These are phyloP conservation scores for Quillaja saponaria DNA, from an alignment of 306 rosid species.

Conservation along the genomic window DNA sequence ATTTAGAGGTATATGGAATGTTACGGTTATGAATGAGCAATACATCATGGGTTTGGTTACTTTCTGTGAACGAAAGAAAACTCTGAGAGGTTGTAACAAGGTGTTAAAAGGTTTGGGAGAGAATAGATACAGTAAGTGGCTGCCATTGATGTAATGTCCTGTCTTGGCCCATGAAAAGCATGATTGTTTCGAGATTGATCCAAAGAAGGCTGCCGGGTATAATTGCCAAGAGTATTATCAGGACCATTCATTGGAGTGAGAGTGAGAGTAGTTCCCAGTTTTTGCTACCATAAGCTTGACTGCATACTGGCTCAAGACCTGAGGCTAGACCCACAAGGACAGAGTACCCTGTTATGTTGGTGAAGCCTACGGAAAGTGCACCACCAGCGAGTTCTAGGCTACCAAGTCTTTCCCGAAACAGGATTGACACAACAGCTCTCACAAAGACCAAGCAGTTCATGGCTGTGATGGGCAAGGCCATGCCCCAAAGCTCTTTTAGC, in stretches of 20 bases:
- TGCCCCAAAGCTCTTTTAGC: conserved; percentile 70
- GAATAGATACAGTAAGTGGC: conserved; percentile 70
- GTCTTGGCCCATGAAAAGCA: conserved; percentile 82
- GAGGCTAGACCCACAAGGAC: conserved; percentile 83
- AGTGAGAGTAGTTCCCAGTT: conserved; percentile 73
- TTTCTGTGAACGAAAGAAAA: conserved; percentile 66
- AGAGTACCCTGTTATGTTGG: conserved; percentile 98
- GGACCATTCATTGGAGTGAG: conserved; percentile 81
- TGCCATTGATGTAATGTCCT: conserved; percentile 64
- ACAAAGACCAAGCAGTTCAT: conserved; percentile 72
- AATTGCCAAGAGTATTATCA: conserved; percentile 62
- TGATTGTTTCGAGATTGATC: conserved; percentile 69
- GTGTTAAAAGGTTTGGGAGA: conserved; percentile 76
- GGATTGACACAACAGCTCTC: conserved; percentile 70
- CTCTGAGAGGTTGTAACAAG: conserved; percentile 70
- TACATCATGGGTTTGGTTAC: conserved; percentile 91
- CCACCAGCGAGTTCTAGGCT: conserved; percentile 96
- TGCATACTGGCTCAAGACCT: conserved; percentile 88
- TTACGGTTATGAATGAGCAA: conserved; percentile 71
- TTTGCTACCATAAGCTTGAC: conserved; percentile 83
- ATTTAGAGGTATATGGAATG: conserved; percentile 72
- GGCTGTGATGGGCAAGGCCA: conserved; percentile 77
- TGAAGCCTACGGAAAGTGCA: conserved; percentile 89
- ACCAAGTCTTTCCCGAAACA: conserved; percentile 77
- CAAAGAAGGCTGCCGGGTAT: conserved; percentile 72